Base-by-base conservation (phyloP, 345 rosid species). In the Passiflora organensis region DNA sequence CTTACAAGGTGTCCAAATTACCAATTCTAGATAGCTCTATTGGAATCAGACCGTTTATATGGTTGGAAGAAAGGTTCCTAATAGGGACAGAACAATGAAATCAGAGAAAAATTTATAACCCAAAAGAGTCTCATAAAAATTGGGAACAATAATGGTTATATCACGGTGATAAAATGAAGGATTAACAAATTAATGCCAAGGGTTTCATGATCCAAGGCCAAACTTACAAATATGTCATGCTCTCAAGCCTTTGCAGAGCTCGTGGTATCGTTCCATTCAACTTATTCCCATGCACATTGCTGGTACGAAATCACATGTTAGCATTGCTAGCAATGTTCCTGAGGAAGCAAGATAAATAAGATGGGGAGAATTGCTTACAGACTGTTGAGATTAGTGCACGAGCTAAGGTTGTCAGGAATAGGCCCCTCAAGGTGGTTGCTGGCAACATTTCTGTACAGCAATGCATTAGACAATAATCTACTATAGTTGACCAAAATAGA, bases 1-100 rank as follows among this genome's bases (percentile, higher is more conserved):
- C 99, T 86, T 76, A 93, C 99, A 93, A 57, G 23, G 82, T 81
- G 67, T 93, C 99, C 63, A 93, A 79, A 75, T 89, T 89, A 44
- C 97, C 95, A 18, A 93, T 86, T 20, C 84, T 84, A 39, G 99
- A 93, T 36, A 93, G 78, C 81, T 89, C 97, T 32, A 93, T 72
- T 0, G 99, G 97, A 55, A 93, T 79, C 51, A 79, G 75, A 56
- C 99, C 94, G 58, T 51, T 72, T 38, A 93, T 84, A 46, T 73
- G 58, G 63, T 93, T 93, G 64, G 78, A 77, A 20, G 99, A 93
- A 51, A 93, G 82, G 72, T 93, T 93, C 70, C 99, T 93, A 66
- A 24, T 46, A 32, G 46, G 18, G 47, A 16, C 11, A 32, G 42
- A 11, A 37, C 25, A 23, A 42, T 6, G 42, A 28, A 36, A 43